A percentile compares a stretch with the other conserved stretches of the same genome.
Evolutionary conservation across 441 rosid species (phyloP).

Genomic region (Aleurites moluccanus): DNA sequence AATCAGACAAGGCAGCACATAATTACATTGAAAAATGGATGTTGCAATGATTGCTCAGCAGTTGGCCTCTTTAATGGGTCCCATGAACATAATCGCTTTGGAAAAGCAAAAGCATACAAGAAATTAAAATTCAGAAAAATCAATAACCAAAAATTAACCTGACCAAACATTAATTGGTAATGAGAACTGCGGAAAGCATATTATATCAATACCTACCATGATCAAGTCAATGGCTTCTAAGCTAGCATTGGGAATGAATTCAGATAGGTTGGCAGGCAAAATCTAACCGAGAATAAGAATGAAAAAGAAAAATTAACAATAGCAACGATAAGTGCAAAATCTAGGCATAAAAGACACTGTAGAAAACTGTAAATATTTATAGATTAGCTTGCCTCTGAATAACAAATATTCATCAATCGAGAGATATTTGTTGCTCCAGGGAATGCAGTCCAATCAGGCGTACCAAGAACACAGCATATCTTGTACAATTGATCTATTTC

Average conservation of each 20-base stretch:
- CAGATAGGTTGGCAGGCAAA: slow-evolving; percentile 53
- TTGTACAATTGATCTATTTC: slow-evolving; percentile 93
- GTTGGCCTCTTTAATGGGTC: slow-evolving; percentile 88
- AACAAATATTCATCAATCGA: slow-evolving; percentile 57
- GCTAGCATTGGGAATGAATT: slow-evolving; percentile 77
- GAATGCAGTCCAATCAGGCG: slow-evolving; percentile 71
- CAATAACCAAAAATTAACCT: not conserved
- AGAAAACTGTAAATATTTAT: slow-evolving; percentile 12
- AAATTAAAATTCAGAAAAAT: slow-evolving; percentile 18
- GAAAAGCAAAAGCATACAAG: slow-evolving; percentile 24
- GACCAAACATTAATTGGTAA: not conserved
- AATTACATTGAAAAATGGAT: slow-evolving; percentile 89
- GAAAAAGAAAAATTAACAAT: slow-evolving; percentile 18
- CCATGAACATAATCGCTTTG: slow-evolving; percentile 87
- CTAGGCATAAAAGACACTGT: not conserved
- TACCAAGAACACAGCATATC: slow-evolving; percentile 86
- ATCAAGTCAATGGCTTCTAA: slow-evolving; percentile 83
- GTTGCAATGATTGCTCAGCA: slow-evolving; percentile 81
- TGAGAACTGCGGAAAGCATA: not conserved
- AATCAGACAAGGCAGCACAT: slow-evolving; percentile 11
- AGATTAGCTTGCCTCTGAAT: slow-evolving; percentile 52
- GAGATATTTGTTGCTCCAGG: slow-evolving; percentile 72
- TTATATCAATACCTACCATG: slow-evolving; percentile 45
- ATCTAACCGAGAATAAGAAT: slow-evolving; percentile 43
- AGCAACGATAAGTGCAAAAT: slow-evolving; percentile 4